Evolutionary conservation across 371 early-diverging fungal species (phyloP).

Genomic region (Mucor velutinosus): DNA sequence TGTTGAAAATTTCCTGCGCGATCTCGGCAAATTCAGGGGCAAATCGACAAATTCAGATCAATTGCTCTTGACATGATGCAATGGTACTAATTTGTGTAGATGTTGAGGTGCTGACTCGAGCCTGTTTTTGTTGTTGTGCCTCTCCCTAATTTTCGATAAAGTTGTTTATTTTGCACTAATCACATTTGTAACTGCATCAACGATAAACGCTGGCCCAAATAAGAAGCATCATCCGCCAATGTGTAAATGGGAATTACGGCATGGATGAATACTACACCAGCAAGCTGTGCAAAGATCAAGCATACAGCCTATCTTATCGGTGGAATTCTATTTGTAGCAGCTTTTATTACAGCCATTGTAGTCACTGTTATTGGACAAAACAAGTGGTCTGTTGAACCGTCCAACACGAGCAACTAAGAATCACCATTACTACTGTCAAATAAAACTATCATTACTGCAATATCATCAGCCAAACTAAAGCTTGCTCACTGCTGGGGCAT

Average conservation of each 20-base stretch:
- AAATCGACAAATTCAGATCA: not conserved
- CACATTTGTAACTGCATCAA: too few species aligned
- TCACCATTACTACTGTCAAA: not conserved
- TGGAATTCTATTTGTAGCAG: not conserved
- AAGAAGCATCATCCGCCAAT: too few species aligned
- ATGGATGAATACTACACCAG: too few species aligned
- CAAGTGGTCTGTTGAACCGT: not conserved
- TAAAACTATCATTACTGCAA: not conserved
- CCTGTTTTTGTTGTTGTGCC: too few species aligned
- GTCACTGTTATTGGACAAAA: not conserved
- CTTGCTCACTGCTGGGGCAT: not conserved
- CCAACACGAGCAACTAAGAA: not conserved
- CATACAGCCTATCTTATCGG: not conserved
- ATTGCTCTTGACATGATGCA: not conserved
- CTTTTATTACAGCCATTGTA: not conserved
- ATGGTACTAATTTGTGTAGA: not conserved
- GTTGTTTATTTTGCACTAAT: too few species aligned
- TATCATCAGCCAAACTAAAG: not conserved
- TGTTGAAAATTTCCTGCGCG: too few species aligned
- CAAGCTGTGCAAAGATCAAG: too few species aligned
- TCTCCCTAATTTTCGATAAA: too few species aligned
- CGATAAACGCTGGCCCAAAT: too few species aligned
- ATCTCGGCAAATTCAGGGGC: not conserved
- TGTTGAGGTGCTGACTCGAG: too few species aligned
- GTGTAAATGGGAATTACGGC: too few species aligned